Evolutionary conservation across 768 basidiomycete species (phyloP), one percentile per base, ranked within the genome.

Genomic region (Boletus barrowsii): DNA sequence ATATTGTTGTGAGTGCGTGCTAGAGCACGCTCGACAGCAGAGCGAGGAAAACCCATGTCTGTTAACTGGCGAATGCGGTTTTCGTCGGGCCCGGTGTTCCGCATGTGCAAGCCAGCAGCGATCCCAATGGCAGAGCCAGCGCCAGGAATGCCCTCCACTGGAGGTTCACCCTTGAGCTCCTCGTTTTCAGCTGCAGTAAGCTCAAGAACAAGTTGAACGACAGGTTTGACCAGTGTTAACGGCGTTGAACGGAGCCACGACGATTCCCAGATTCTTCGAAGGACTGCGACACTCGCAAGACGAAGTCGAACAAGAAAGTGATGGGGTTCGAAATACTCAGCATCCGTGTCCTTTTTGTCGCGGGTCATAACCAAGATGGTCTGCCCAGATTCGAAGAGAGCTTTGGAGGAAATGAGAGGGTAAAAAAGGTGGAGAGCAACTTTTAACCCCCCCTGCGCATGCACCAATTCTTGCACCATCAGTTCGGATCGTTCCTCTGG

Each of bases 41-140:
- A 80, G n/a, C 93, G 84, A 35, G 88, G 84, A 76, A 98, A 99
- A 43, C 97, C 97, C 97, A 99, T 98, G 63, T 98, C 97, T 10
- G 83, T 87, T 51, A 98, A 77, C 62, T 93, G 88, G 47, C 83
- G 81, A 49, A 98, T 83, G 35, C 87, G 83, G 43, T 77, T 79
- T 67, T 94, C 92, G 66, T 93, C 90, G 0, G 88, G 82, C 13
- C 78, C 83, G 55, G 77, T 59, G 20, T 69, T 67, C 36, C 63
- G 67, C 54, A 68, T 70, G 55, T 68, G 68, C 55, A 62, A 66
- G 40, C 67, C 75, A 47, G 65, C 62, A 49, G 72, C 65, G 10
- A 69, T 51, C 42, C 72, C 64, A 35, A 67, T 57, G 10, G 67
- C 62, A 33, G 69, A 67, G n/a, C 68, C 62, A 26, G 63, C 66